phyloP scores from a whole-genome alignment of 208 protist species.

The Perkinsela sp. region DNA sequence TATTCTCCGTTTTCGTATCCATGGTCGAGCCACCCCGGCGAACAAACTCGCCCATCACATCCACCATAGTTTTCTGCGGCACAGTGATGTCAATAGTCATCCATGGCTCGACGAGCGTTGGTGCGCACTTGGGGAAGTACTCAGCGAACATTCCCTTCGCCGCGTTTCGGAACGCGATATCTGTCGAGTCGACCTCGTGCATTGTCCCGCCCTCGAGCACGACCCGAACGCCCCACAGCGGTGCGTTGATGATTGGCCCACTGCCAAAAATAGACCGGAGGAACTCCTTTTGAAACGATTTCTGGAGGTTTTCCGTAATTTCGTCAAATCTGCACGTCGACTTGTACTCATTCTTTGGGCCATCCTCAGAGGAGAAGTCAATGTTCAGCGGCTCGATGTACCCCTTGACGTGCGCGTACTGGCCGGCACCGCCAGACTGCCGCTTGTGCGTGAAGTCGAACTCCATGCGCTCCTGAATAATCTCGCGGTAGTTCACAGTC shows the following conservation, averaged over 20 bases:
- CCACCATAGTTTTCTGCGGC: slow-evolving; percentile 45
- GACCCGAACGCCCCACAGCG: slow-evolving; percentile 78
- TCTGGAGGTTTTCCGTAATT: slow-evolving; percentile 65
- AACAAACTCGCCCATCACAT: slow-evolving; percentile 46
- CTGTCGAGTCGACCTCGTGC: slow-evolving; percentile 94
- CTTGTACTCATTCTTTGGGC: slow-evolving; percentile 44
- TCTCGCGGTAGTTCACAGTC: slow-evolving; percentile 79
- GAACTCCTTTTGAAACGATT: slow-evolving; percentile 60
- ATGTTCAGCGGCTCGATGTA: slow-evolving; percentile 61
- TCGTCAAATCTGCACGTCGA: slow-evolving; percentile 75
- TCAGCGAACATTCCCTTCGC: slow-evolving; percentile 76
- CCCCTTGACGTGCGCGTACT: slow-evolving; percentile 84
- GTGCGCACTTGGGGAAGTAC: slow-evolving; percentile 45
- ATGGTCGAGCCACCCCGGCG: slow-evolving; percentile 56
- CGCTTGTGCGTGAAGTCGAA: slow-evolving; percentile 95
- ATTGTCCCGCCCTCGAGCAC: slow-evolving; percentile 76
- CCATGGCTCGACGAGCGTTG: slow-evolving; percentile 80
- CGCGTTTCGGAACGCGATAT: slow-evolving; percentile 85
- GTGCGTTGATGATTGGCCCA: slow-evolving; percentile 74
- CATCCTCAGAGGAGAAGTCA: slow-evolving; percentile 62
- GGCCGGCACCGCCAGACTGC: slow-evolving; percentile 88
- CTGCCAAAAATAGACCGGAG: slow-evolving; percentile 65
- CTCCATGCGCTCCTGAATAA: slow-evolving; percentile 51
- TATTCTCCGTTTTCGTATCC: slow-evolving; percentile 39
- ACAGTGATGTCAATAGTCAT: slow-evolving; percentile 80